A percentile compares a stretch with the other conserved stretches of the same genome.
Evolutionary conservation across 164 flowering plant genomes (phyloP).

Genomic region (Magnolia kwangsiensis): DNA sequence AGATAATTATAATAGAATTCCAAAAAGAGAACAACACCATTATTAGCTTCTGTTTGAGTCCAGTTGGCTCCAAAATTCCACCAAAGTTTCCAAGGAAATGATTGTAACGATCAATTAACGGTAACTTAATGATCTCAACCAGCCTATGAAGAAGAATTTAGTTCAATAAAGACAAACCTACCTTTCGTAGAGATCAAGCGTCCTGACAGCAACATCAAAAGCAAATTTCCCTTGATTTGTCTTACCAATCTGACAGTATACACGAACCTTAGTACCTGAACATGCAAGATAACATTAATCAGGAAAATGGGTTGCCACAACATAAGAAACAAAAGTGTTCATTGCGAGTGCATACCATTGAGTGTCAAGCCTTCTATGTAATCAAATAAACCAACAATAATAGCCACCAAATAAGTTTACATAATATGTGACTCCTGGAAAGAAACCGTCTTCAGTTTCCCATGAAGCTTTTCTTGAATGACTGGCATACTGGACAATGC

Average conservation of each 20-base stretch:
- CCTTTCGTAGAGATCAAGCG: constrained; percentile 80
- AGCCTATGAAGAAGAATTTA: background rate
- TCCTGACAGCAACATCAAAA: constrained; percentile 80
- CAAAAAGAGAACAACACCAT: background rate
- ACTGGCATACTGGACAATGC: constrained; percentile 98
- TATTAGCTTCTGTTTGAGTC: background rate
- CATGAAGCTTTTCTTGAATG: constrained; percentile 57
- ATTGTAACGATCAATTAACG: background rate
- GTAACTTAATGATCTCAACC: background rate
- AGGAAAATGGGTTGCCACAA: background rate
- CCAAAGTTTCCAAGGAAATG: background rate
- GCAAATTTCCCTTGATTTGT: constrained; percentile 89
- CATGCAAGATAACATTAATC: background rate
- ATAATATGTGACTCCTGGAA: constrained; percentile 90
- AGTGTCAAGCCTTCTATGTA: constrained; percentile 76
- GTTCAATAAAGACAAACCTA: constrained; percentile 25
- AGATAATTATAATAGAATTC: background rate
- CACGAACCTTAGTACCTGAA: constrained; percentile 79
- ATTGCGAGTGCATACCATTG: constrained; percentile 52
- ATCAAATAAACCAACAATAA: constrained; percentile 92
- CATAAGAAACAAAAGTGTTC: background rate
- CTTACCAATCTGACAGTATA: constrained; percentile 88
- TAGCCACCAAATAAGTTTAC: constrained; percentile 96
- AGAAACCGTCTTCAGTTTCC: constrained; percentile 57
- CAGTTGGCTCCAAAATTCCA: background rate